Evolutionary conservation across 179 eudicot species (phyloP).

Genomic region (Silene coronaria): DNA sequence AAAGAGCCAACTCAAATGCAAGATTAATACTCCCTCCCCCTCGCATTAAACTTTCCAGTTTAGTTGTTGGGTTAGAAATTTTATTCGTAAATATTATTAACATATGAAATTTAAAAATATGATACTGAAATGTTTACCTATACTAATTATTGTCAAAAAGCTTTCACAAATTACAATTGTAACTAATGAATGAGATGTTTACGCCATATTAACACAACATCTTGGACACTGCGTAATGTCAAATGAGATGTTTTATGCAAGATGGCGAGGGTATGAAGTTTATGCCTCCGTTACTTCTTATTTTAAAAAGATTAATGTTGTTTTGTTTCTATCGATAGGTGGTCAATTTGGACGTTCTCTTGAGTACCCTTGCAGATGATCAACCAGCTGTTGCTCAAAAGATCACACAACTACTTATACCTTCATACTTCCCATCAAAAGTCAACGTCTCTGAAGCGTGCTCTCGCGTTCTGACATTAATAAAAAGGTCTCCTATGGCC

Average conservation of each 20-base stretch:
- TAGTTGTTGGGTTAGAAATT: neutral
- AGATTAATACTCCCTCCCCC: neutral
- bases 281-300: neutral
- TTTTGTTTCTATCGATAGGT: slow-evolving; percentile 40
- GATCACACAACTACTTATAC: slow-evolving; percentile 74
- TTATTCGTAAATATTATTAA: neutral
- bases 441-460: slow-evolving; percentile 68
- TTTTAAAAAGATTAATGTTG: slow-evolving; percentile 7
- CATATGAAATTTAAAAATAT: neutral
- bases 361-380: slow-evolving; percentile 71
- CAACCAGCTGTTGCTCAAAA: slow-evolving; percentile 64
- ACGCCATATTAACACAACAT: neutral
- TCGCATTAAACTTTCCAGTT: neutral
- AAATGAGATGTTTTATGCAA: neutral
- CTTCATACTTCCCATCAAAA: slow-evolving; percentile 81
- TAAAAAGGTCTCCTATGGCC: slow-evolving; percentile 75
- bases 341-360: slow-evolving; percentile 49
- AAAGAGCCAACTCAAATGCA: slow-evolving; percentile 13
- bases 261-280: neutral
- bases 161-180: neutral
- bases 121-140: neutral
- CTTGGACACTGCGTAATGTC: neutral
- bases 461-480: slow-evolving; percentile 67
- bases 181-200: neutral
- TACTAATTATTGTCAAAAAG: too few relatives aligned